These are phyloP conservation scores for Cudoniella acicularis DNA, from an alignment of 495 filamentous ascomycete species.

Conservation along the genomic window DNA sequence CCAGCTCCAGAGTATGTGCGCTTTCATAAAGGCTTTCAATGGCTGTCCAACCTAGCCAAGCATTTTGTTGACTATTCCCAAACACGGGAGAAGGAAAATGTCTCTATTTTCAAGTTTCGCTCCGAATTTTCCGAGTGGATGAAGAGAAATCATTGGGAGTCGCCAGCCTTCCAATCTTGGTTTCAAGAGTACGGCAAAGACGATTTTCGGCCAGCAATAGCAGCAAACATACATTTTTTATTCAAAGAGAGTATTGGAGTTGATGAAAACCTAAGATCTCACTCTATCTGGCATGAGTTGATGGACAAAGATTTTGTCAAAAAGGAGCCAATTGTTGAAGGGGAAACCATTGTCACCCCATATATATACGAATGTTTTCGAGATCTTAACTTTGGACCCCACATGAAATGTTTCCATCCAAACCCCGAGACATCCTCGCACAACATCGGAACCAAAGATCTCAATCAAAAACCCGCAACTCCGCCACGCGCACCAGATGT, in stretches of 20 bases:
- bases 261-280: constrained; percentile 22
- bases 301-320: constrained; percentile 14
- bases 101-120: constrained; percentile 50
- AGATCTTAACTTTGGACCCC: constrained; percentile 53
- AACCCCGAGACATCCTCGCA: constrained; percentile 12
- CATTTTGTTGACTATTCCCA: constrained; percentile 62
- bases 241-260: constrained; percentile 55
- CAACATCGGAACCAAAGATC: constrained; percentile 5
- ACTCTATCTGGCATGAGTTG: constrained; percentile 43
- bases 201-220: constrained; percentile 57
- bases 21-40: constrained; percentile 58
- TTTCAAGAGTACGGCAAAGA: constrained; percentile 25
- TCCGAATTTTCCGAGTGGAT: constrained; percentile 54
- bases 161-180: constrained; percentile 45
- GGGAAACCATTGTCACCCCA: constrained; percentile 62
- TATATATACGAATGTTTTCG: constrained; percentile 62
- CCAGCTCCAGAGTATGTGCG: constrained; percentile 54
- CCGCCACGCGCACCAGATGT: not conserved
- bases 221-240: constrained; percentile 56
- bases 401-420: constrained; percentile 32
- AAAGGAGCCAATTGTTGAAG: constrained; percentile 19
- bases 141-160: constrained; percentile 31
- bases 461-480: constrained; percentile 2
- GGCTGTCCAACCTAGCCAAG: constrained; percentile 64
- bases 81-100: constrained; percentile 24